Base-by-base conservation (phyloP, 2,329 filamentous ascomycete genomes). In the Plenodomus tracheiphilus region DNA sequence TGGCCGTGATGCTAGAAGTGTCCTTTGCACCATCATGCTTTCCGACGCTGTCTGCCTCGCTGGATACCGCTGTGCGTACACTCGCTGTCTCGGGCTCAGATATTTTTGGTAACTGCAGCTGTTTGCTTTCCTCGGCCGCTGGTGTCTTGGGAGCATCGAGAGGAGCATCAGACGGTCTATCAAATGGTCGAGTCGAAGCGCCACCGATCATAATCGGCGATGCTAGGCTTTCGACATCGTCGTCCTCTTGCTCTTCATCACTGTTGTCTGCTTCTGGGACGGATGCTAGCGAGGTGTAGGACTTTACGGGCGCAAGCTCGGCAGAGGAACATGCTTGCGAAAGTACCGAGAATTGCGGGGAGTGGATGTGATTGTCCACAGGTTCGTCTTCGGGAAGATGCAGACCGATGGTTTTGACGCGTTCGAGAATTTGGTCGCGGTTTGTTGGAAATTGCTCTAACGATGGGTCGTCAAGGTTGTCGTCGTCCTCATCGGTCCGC, bases 311-410 rank as follows among this genome's bases (percentile, higher is more conserved):
- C 3, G 25, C 51, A 4, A 68, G 62, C 17, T 68, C 61, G n/a
- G 61, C 59, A 1, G 67, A 69, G 13, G 67, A 69, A 43, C 62
- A 65, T 3, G 68, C 56, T 45, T 67, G 65, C 2, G 67, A 69
- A 3, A 59, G 22, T 4, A 63, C 57, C 6, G 60, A 62, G 7
- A 52, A 37, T 8, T 57, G 57, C 8, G 68, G 65, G 2, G 67
- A 69, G 35, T 57, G 52, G 7, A 56, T 32, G 11, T 50, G 39
- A 5, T 46, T 45, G 15, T 57, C 53, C 6, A 48, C 47, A 1
- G 54, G 52, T 41, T 67, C 49, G 38, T 71, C 68, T 35, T 66
- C 63, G 0, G 66, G 59, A 4, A 69, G 47, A 9, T 58, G 54
- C 15, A 49, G 46, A 6, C 61, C 52, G 17, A 70, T 71, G 3